A percentile compares a stretch with the other conserved stretches of the same genome.
phyloP scores from a whole-genome alignment of 495 filamentous ascomycete genomes.

The Hapsidospora chrysogenum region DNA sequence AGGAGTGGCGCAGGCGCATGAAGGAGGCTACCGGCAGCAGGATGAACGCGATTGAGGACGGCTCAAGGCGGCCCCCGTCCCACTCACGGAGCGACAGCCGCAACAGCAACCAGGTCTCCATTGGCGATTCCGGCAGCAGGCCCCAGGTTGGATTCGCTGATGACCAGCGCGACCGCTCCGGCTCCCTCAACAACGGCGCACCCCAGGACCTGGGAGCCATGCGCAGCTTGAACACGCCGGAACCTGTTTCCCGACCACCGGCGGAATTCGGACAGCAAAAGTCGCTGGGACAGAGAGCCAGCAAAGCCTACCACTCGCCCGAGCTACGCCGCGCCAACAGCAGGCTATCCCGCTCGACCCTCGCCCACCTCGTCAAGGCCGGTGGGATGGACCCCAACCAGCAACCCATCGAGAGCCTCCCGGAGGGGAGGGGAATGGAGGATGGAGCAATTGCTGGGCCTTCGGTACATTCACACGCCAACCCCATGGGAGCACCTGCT shows the following conservation, averaged over 20 bases:
- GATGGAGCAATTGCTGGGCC: background rate
- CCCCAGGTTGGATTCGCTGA: slow-evolving; percentile 49
- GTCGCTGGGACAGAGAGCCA: slow-evolving; percentile 33
- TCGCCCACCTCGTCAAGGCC: slow-evolving; percentile 57
- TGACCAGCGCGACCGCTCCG: slow-evolving; percentile 23
- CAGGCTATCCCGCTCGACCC: slow-evolving; percentile 63
- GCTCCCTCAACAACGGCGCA: slow-evolving; percentile 19
- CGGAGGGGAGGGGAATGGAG: background rate
- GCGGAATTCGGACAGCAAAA: slow-evolving; percentile 44
- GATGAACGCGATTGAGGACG: slow-evolving; percentile 39
- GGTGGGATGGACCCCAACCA: slow-evolving; percentile 23
- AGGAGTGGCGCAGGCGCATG: slow-evolving; percentile 77
- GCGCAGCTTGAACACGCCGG: slow-evolving; percentile 41
- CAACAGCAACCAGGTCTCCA: slow-evolving; percentile 37
- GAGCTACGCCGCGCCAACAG: slow-evolving; percentile 63
- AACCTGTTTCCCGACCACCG: slow-evolving; percentile 60
- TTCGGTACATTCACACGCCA: slow-evolving; percentile 29
- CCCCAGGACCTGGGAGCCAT: slow-evolving; percentile 34
- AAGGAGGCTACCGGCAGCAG: slow-evolving; percentile 81
- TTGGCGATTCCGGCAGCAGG: slow-evolving; percentile 16
- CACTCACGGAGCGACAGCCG: slow-evolving; percentile 46
- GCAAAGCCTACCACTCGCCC: slow-evolving; percentile 51
- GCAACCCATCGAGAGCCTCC: background rate
- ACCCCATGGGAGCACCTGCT: slow-evolving; percentile 28
- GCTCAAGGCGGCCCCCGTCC: slow-evolving; percentile 28